phyloP scores from a whole-genome alignment of 768 basidiomycete species.

The Tulasnella calospora region DNA sequence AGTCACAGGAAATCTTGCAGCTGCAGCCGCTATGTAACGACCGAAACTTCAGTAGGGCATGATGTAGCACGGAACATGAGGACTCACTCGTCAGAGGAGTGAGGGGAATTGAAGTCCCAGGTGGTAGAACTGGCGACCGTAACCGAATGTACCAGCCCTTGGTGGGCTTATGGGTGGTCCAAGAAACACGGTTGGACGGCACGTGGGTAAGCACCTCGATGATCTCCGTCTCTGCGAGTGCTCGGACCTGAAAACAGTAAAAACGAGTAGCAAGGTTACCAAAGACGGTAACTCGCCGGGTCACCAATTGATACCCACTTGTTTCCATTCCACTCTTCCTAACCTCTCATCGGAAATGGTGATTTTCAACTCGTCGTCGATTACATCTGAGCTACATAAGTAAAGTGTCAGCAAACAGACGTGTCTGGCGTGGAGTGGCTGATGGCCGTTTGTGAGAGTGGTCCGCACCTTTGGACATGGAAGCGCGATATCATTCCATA shows the following conservation, averaged over 20 bases:
- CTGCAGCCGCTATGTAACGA: not conserved
- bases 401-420: not conserved
- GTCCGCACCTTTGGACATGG: slow-evolving; percentile 2
- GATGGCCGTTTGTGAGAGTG: not conserved
- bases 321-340: slow-evolving; percentile 8
- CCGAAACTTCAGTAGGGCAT: not conserved
- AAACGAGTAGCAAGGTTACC: not conserved
- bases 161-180: slow-evolving; percentile 74
- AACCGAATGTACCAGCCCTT: slow-evolving; percentile 83
- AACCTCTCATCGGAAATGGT: slow-evolving; percentile 1
- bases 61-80: slow-evolving; percentile 23
- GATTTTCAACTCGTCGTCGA: slow-evolving; percentile 7
- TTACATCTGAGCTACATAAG: slow-evolving; percentile 19
- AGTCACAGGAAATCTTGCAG: slow-evolving; percentile 22
- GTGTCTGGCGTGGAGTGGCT: not conserved
- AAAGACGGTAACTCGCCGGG: not conserved
- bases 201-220: slow-evolving; percentile 44
- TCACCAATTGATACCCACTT: not conserved
- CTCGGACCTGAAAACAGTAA: slow-evolving; percentile 56
- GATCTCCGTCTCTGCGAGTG: slow-evolving; percentile 67
- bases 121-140: slow-evolving; percentile 64
- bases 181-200: slow-evolving; percentile 44
- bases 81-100: slow-evolving; percentile 36
- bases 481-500: slow-evolving; percentile 23
- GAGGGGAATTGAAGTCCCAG: slow-evolving; percentile 40